Conservation (phyloP, 1,139 yeast genomes). For the Taphrina pruni region DNA sequence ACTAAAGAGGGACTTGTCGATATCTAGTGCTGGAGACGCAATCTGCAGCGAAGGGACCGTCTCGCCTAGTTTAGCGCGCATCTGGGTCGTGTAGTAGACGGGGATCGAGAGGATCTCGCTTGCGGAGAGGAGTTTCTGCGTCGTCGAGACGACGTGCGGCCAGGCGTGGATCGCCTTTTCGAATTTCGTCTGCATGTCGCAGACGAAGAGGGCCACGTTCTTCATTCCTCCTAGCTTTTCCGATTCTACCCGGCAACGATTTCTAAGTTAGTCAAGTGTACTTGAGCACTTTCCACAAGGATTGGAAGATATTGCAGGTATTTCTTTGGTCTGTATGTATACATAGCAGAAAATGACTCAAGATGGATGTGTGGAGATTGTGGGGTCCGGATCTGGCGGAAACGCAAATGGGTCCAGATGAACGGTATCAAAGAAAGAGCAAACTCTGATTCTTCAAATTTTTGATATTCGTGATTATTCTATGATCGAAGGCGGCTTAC, state of each 20-base stretch:
- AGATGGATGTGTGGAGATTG: background rate
- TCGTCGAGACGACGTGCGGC: conserved; percentile 30
- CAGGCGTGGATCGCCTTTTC: conserved; percentile 38
- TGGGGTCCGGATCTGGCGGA: background rate
- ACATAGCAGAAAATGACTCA: too few species aligned
- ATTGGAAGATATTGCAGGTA: too few species aligned
- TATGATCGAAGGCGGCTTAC: background rate
- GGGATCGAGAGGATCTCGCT: conserved; percentile 47
- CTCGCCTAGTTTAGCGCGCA: conserved; percentile 47
- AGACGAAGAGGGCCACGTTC: conserved; percentile 30
- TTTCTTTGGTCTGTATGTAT: too few species aligned
- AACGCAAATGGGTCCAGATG: background rate
- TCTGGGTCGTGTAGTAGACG: conserved; percentile 49
- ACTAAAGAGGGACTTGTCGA: conserved; percentile 49
- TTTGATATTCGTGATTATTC: too few species aligned
- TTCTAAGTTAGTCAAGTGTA: too few species aligned
- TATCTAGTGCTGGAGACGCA: conserved; percentile 44
- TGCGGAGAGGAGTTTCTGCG: conserved; percentile 47
- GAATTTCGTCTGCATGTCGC: conserved; percentile 40
- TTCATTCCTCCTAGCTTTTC: background rate
- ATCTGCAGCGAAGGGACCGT: conserved; percentile 48
- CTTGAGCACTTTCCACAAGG: background rate
- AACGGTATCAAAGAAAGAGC: background rate
- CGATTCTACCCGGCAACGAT: too few species aligned
- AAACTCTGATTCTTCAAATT: too few species aligned